Percentiles rank a stretch among this genome's conserved stretches.
Evolutionary conservation across 1,284 basidiomycete genomes (phyloP).

Genomic region (Leccinum insolens): DNA sequence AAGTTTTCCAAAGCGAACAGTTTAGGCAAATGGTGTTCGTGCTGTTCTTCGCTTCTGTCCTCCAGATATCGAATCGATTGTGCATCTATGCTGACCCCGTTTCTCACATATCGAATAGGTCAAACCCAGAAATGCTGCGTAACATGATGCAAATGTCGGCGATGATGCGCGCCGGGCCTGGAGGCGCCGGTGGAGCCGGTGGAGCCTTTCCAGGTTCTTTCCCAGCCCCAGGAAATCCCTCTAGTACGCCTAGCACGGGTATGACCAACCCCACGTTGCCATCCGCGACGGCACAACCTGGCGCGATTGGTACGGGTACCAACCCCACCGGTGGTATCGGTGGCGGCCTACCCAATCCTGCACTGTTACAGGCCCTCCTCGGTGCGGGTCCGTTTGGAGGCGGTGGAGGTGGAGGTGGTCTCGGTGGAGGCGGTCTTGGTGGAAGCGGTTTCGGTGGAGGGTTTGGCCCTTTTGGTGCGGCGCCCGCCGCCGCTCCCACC

Average conservation of each 20-base stretch:
- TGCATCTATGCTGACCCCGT: not conserved
- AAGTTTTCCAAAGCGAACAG: conserved; percentile 79
- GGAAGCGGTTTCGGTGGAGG: conserved; percentile 31
- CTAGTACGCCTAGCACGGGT: conserved; percentile 31
- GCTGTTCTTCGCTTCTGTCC: not conserved
- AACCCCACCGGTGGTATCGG: conserved; percentile 7
- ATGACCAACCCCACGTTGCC: conserved; percentile 29
- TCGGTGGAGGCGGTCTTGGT: conserved; percentile 24
- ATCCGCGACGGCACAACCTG: conserved; percentile 15
- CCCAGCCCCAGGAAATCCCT: conserved; percentile 21
- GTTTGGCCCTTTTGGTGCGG: conserved; percentile 33
- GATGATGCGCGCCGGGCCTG: conserved; percentile 49
- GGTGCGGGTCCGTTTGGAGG: conserved; percentile 13
- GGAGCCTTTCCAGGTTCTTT: not conserved
- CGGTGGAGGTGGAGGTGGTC: conserved; percentile 28
- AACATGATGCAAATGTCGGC: conserved; percentile 80
- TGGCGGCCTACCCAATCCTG: conserved; percentile 36
- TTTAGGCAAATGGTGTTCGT: conserved; percentile 82
- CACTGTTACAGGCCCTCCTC: conserved; percentile 49
- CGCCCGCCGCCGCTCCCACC: conserved; percentile 45
- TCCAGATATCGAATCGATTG: not conserved
- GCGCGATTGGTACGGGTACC: conserved; percentile 23
- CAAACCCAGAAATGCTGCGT: conserved; percentile 78
- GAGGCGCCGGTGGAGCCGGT: conserved; percentile 10
- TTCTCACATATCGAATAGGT: conserved; percentile 40